Evolutionary conservation across 306 rosid species (phyloP), one percentile per base, ranked within the genome.

Genomic region (Spatholobus suberectus): DNA sequence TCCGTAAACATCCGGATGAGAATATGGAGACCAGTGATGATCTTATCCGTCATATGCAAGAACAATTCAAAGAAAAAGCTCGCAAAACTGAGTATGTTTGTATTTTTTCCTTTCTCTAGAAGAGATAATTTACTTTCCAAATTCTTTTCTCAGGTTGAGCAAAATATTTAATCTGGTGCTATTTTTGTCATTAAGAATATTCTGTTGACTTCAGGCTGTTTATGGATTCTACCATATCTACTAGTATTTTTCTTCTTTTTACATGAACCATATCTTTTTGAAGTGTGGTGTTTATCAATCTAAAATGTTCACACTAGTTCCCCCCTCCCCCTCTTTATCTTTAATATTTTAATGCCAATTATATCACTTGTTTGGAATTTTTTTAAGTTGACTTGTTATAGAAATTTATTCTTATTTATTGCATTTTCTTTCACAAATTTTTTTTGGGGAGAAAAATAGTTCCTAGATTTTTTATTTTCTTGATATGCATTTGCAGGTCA

Each of bases 21-120:
- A 90, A 88, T 85, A 79, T 96, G 97, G 99, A 86, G 80, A 94
- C 98, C 70, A 96, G 97, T 82, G 97, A 96, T 69, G 99, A 94
- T 90, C 95, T 92, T 81, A 94, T 94, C 49, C 92, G 91, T 77
- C 97, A 92, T 82, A 96, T 96, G 99, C 99, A 96, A 88, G 93
- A 94, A 76, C 99, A 96, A 70, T 96, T 96, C 84, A 92, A 92
- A 90, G 99, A 96, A 86, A 92, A 91, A 85, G 98, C 98, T 84
- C 97, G 99, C 73, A 96, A 88, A 86, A 85, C 99, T 83, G 99
- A 96, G 99, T 96, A 94, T 47, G 26, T 46, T 76, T 86, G 20
- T 62, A 70, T 34, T 80, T 67, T 26, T 54, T 52, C 73, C 44
- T 6, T 86, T 24, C 46, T 65, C 72, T 73, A 12, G 47, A 76